Evolutionary conservation across 306 rosid species (phyloP).

Genomic region (Luffa acutangula): DNA sequence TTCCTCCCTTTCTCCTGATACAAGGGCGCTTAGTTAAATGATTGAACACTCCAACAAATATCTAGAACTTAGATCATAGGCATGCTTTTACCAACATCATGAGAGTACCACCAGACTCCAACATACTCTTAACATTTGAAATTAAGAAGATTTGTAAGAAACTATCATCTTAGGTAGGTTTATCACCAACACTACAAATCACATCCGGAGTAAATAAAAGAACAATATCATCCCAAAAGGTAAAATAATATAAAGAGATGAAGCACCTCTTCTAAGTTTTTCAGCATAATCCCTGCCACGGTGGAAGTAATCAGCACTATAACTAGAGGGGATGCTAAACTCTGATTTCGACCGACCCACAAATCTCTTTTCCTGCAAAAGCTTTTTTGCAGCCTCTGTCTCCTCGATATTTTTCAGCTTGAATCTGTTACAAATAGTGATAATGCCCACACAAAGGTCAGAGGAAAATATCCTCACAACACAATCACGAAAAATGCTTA

Average conservation of each 20-base stretch:
- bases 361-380: slow-evolving; percentile 90
- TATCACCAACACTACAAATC: neutral
- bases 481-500: neutral
- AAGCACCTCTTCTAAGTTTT: slow-evolving; percentile 79
- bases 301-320: slow-evolving; percentile 94
- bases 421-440: slow-evolving; percentile 40
- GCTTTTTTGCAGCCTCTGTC: slow-evolving; percentile 95
- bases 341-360: slow-evolving; percentile 74
- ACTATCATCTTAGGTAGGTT: neutral
- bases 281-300: slow-evolving; percentile 99
- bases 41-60: neutral
- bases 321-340: slow-evolving; percentile 79
- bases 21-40: neutral
- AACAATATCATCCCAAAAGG: neutral
- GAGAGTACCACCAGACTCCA: neutral
- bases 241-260: slow-evolving; percentile 10
- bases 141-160: neutral
- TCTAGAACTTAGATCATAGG: neutral
- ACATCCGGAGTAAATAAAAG: neutral
- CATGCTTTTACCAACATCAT: neutral
- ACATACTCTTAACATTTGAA: neutral
- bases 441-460: neutral
- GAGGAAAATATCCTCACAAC: neutral
- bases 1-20: neutral
- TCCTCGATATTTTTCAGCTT: slow-evolving; percentile 91